Evolutionary conservation across 2,329 filamentous ascomycete genomes (phyloP).

Genomic region (Pseudogymnoascus sp.): DNA sequence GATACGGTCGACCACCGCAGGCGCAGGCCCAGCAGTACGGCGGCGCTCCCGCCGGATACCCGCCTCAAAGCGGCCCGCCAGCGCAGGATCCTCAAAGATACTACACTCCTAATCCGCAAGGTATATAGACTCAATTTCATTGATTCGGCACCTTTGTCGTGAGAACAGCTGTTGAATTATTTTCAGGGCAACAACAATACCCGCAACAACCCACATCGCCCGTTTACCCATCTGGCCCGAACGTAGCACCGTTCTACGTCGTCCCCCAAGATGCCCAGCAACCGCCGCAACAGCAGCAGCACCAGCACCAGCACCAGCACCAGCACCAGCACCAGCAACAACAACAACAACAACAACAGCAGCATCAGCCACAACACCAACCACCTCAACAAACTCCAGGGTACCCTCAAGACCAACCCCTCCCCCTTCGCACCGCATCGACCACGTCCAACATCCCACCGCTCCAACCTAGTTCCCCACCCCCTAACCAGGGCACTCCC

Average conservation of each 20-base stretch:
- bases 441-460: conserved; percentile 17
- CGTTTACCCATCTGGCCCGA: conserved; percentile 42
- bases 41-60: conserved; percentile 24
- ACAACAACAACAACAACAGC: conserved; percentile 27
- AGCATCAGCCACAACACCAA: conserved; percentile 40
- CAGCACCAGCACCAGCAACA: conserved; percentile 20
- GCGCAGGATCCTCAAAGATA: conserved; percentile 59
- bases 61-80: conserved; percentile 27
- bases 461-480: conserved; percentile 44
- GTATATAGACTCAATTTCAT: conserved; percentile 15
- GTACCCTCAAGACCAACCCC: conserved; percentile 39
- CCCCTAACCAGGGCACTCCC: conserved; percentile 41
- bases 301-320: conserved; percentile 19
- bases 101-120: conserved; percentile 52
- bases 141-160: background rate
- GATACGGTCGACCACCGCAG: conserved; percentile 36
- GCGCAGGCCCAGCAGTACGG: conserved; percentile 13
- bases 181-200: conserved; percentile 33
- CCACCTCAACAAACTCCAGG: conserved; percentile 44
- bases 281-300: conserved; percentile 24
- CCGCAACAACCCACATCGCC: conserved; percentile 41
- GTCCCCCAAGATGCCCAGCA: conserved; percentile 40
- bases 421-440: conserved; percentile 23
- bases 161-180: conserved; percentile 11
- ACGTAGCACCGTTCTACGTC: conserved; percentile 57